Conservation (phyloP, 2,329 filamentous ascomycete genomes). For the Pseudogymnoascus sp. region DNA sequence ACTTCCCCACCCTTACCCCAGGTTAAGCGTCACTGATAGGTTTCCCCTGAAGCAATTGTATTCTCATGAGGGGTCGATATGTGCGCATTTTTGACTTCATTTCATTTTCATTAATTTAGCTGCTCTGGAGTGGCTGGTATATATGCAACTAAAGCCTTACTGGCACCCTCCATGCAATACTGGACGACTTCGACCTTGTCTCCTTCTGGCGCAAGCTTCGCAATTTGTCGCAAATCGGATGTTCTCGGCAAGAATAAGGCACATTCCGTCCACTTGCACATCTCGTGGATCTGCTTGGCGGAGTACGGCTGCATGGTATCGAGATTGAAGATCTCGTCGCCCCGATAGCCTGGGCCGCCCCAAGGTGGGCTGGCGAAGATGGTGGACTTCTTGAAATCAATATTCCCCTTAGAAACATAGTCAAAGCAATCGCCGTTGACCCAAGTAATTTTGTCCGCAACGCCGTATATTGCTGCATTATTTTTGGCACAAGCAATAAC, state of each 20-base stretch:
- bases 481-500: conserved; percentile 85
- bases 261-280: conserved; percentile 50
- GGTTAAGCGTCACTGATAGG: background rate
- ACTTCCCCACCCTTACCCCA: conserved; percentile 6
- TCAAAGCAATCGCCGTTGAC: conserved; percentile 81
- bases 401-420: conserved; percentile 33
- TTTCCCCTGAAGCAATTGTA: background rate
- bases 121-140: conserved; percentile 32
- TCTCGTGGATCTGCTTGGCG: conserved; percentile 50
- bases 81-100: background rate
- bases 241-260: conserved; percentile 81
- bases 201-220: conserved; percentile 40
- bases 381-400: conserved; percentile 30
- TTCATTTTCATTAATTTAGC: conserved; percentile 2
- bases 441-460: conserved; percentile 72
- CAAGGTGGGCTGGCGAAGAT: conserved; percentile 67
- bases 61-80: background rate
- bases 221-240: conserved; percentile 72
- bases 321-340: conserved; percentile 69
- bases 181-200: conserved; percentile 66
- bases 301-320: conserved; percentile 83
- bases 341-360: conserved; percentile 60
- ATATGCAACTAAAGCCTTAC: conserved; percentile 68
- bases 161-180: conserved; percentile 85
- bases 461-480: conserved; percentile 80